phyloP scores from a whole-genome alignment of 345 rosid genomes.

The Brassica napus region Da-Ae NC_063437.1:17223001-17223500 shows the following conservation, averaged over 20 bases:
- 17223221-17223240: neutral
- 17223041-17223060: neutral
- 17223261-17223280: neutral
- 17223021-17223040: neutral
- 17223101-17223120: slow-evolving; percentile 1
- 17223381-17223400: neutral
- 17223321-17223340: neutral
- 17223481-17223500: neutral
- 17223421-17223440: neutral
- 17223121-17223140: neutral
- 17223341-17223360: neutral
- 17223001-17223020: neutral
- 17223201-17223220: neutral
- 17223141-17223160: neutral
- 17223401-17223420: neutral
- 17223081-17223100: neutral
- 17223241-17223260: neutral
- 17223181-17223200: slow-evolving; percentile 1
- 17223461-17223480: neutral
- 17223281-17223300: neutral
- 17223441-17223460: neutral
- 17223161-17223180: neutral
- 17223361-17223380: neutral
- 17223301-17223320: neutral
- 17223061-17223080: neutral